These are phyloP conservation scores for Psilocybe sp. DNA, from an alignment of 768 basidiomycete species.

Conservation along the genomic window DNA sequence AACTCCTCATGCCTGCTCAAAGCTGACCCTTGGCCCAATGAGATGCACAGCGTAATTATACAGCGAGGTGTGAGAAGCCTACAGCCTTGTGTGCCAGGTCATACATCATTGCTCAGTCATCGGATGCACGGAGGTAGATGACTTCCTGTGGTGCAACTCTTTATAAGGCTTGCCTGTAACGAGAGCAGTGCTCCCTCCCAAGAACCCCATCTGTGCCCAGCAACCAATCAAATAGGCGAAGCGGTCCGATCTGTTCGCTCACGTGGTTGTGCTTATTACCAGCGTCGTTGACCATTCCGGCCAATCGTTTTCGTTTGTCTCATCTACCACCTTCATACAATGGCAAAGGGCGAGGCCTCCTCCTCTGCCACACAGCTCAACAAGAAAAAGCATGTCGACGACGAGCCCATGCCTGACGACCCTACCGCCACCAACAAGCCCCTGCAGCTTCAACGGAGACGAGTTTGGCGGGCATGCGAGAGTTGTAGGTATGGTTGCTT, in stretches of 20 bases:
- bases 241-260: conserved; percentile 20
- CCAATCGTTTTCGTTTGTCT: conserved; percentile 26
- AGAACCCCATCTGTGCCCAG: no score
- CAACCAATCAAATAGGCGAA: not conserved
- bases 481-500: conserved; percentile 65
- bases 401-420: conserved; percentile 57
- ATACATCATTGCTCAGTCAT: no score
- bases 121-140: no score
- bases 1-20: no score
- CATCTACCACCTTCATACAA: conserved; percentile 23
- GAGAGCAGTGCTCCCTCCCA: no score
- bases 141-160: no score
- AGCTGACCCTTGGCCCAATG: no score
- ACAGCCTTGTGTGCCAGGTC: no score
- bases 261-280: conserved; percentile 20
- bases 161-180: no score
- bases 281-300: conserved; percentile 23
- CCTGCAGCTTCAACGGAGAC: conserved; percentile 70
- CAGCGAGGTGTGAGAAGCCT: no score
- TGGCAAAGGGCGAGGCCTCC: conserved; percentile 52
- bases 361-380: conserved; percentile 49
- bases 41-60: no score
- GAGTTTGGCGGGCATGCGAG: conserved; percentile 91
- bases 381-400: conserved; percentile 75
- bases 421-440: conserved; percentile 53